These are phyloP conservation scores for Massariosphaeria phaeospora DNA, from an alignment of 495 filamentous ascomycete species.

Conservation along the genomic window DNA sequence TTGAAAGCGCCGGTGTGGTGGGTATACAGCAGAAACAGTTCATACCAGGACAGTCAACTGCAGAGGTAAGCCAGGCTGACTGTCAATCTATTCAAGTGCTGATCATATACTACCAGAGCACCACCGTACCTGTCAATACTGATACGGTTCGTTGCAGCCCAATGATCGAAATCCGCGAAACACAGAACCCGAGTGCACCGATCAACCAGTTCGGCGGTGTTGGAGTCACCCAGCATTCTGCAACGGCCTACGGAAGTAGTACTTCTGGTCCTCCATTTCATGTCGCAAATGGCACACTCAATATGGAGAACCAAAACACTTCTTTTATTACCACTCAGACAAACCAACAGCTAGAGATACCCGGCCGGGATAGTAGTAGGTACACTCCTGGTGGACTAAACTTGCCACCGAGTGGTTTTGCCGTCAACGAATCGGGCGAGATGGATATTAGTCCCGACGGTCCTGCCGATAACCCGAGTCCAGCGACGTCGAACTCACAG, in stretches of 20 bases:
- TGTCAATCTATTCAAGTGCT: too few relatives aligned
- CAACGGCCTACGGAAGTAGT: conserved; percentile 5
- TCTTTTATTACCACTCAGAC: conserved; percentile 18
- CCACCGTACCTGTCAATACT: conserved; percentile 5
- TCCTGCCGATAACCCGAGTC: conserved; percentile 24
- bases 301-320: conserved; percentile 13
- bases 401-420: neutral
- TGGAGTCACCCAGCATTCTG: neutral
- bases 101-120: neutral
- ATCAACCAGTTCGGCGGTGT: conserved; percentile 20
- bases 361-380: conserved; percentile 2
- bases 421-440: conserved; percentile 9
- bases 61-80: conserved; percentile 24
- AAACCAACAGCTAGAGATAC: conserved; percentile 8
- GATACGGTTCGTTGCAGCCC: conserved; percentile 29
- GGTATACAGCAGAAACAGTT: conserved; percentile 21
- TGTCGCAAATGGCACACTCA: conserved; percentile 3
- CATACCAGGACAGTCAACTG: neutral
- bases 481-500: conserved; percentile 23
- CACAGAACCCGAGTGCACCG: conserved; percentile 18
- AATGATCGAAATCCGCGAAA: conserved; percentile 32
- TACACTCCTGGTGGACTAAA: neutral
- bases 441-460: conserved; percentile 29
- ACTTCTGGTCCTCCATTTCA: conserved; percentile 28
- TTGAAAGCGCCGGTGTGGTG: conserved; percentile 55